Evolutionary conservation across 1,139 yeast genomes (phyloP), one percentile per base, ranked within the genome.

Genomic region (Candida sp.): DNA sequence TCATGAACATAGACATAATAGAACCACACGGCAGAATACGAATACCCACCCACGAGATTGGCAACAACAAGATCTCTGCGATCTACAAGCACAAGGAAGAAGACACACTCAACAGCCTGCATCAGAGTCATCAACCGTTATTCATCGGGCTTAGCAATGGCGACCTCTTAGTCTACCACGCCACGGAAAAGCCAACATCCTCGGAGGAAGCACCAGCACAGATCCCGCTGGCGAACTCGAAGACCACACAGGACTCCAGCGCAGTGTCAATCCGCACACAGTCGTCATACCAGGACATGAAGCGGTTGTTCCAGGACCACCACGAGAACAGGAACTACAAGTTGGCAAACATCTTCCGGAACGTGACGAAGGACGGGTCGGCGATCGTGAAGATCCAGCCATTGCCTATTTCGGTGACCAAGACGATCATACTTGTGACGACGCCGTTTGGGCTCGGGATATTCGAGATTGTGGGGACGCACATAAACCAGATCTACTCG

Each of bases 101-200:
- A 7, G 41, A 44, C 7, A 12, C 41, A 17, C 32, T 28, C 7
- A 40, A 40, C 9, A 35, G 30, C 22, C 27, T 26, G 31, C 41
- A 33, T 46, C 61, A 59, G 40, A 40, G 51, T 42, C 54, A 58
- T n/a, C 55, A 55, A 7, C 61, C 60, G 41, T 51, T 75, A 7
- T 75, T 64, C 51, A 64, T 73, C 23, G 81, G 81, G 2, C 63
- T 68, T 30, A 49, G 61, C 50, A 71, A 72, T 57, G 81, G 81
- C 2, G 77, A 72, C 55, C 55, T 77, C 12, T 51, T 63, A 27
- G 61, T 72, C 22, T 71, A 65, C 44, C 39, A 47, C 8, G 38
- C 30, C 28, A 28, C 33, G 23, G 38, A 30, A 25, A 39, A 39
- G 6, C 30, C 11, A n/a, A 3, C 25, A 30, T 31, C 32, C 6